A percentile compares a stretch with the other conserved stretches of the same genome.
These are phyloP conservation scores for Bryum argenteum DNA, from an alignment of 225 moss, liverwort and hornwort species.

Conservation along the genomic window DNA sequence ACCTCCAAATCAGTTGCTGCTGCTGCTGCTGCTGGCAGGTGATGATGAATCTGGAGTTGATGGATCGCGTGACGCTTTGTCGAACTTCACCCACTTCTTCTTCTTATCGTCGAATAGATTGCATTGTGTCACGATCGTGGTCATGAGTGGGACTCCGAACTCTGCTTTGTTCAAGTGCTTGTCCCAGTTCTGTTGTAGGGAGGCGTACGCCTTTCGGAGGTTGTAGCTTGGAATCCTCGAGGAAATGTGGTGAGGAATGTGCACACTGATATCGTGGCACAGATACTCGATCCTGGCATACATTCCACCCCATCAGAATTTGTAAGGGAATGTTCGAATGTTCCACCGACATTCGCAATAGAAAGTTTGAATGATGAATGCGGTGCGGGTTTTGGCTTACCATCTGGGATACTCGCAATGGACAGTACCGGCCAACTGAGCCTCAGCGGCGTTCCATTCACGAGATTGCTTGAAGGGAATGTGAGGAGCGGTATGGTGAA, in stretches of 20 bases:
- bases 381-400: constrained; percentile 24
- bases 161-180: constrained; percentile 82
- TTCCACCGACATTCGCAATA: not conserved
- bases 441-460: constrained; percentile 81
- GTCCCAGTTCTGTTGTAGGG: constrained; percentile 72
- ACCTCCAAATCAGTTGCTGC: not conserved
- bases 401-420: constrained; percentile 89
- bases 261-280: constrained; percentile 91
- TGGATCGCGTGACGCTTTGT: constrained; percentile 53
- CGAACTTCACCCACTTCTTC: constrained; percentile 72
- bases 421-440: constrained; percentile 79
- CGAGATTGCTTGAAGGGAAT: constrained; percentile 85
- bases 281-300: constrained; percentile 69
- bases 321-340: too few species aligned
- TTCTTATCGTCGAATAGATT: constrained; percentile 74
- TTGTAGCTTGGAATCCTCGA: constrained; percentile 88
- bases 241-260: constrained; percentile 87
- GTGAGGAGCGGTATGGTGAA: constrained; percentile 92
- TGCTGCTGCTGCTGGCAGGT: not conserved
- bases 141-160: constrained; percentile 74
- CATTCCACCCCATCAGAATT: not conserved
- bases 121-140: constrained; percentile 65
- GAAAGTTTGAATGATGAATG: too few species aligned
- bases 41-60: not conserved
- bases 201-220: constrained; percentile 75